phyloP scores from a whole-genome alignment of 2,329 filamentous ascomycete genomes.

The Xylaria arbuscula region DNA sequence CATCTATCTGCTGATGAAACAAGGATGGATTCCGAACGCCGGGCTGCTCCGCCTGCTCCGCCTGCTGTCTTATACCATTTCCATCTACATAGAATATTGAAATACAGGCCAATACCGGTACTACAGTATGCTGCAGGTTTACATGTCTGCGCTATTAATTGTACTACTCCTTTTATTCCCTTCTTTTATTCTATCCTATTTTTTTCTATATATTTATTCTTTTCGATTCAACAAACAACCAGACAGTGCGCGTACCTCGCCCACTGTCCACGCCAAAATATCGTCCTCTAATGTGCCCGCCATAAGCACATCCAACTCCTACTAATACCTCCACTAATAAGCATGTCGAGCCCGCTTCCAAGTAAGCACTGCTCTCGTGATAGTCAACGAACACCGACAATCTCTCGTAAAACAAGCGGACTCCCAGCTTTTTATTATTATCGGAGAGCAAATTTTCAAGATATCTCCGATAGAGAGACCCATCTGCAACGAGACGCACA shows the following conservation, averaged over 20 bases:
- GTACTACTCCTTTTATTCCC: too few relatives aligned
- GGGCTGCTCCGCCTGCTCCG: background rate
- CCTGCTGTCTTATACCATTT: too few relatives aligned
- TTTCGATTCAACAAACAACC: too few relatives aligned
- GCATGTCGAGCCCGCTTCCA: background rate
- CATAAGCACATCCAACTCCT: background rate
- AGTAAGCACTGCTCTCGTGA: background rate
- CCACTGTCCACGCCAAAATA: too few relatives aligned
- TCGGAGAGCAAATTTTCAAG: background rate
- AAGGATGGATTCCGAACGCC: conserved; percentile 1
- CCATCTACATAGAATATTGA: too few relatives aligned
- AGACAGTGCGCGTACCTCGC: too few relatives aligned
- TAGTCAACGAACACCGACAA: background rate
- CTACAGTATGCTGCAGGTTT: too few relatives aligned
- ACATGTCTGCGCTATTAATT: too few relatives aligned
- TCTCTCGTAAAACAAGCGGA: background rate
- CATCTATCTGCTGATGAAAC: conserved; percentile 21
- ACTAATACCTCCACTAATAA: background rate
- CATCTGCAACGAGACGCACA: background rate
- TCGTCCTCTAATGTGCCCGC: too few relatives aligned
- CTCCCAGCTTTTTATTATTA: background rate
- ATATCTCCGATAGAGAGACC: background rate
- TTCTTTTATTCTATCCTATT: too few relatives aligned
- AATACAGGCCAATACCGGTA: too few relatives aligned
- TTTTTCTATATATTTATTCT: too few relatives aligned